Evolutionary conservation across 805 yeast species (phyloP), one percentile per base, ranked within the genome.

Genomic region (Metschnikowia reukaufii): DNA sequence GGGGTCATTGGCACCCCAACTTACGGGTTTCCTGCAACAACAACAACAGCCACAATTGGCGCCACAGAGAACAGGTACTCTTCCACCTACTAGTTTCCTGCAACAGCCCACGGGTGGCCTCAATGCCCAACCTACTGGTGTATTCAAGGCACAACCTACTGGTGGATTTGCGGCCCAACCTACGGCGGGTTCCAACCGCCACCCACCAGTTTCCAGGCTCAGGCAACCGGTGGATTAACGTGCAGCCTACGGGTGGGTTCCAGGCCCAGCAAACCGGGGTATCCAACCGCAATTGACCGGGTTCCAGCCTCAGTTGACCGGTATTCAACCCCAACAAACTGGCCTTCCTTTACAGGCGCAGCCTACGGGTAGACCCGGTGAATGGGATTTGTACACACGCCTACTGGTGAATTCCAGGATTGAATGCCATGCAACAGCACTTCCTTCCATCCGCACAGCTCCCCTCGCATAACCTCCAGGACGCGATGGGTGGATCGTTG

Each of bases 311-410:
- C 53, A 66, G 47, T 47, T 47, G n/a, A 66, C 73, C 3, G 72
- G 70, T 0, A 57, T 72, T 34, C 65, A 64, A 52, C 63, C 77
- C 0, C 79, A 74, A 54, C 68, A 63, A 30, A 73, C 42, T 37
- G 39, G 39, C 45, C 50, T 34, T 23, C 41, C 36, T 12, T 63
- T 77, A 29, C 79, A 74, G 50, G 69, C 81, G 4, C 83, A 79
- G 51, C 74, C 72, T 9, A 79, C 86, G 0, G 91, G 91, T 6
- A 74, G 68, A 52, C 91, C 90, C 0, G 91, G 91, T 18, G 82
- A 85, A 63, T 84, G 91, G 91, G 91, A 4, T 82, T 85, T 70
- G 83, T 82, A 36, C 75, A 84, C 25, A 76, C 75, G 46, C 86
- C 88, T 10, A 78, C 85, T 0, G 84, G 86, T 31, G 88, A 86